A percentile compares a stretch with the other conserved stretches of the same genome.
These are phyloP conservation scores for Amaranthus palmeri DNA, from an alignment of 148 eudicot species.

Conservation along the genomic window DNA sequence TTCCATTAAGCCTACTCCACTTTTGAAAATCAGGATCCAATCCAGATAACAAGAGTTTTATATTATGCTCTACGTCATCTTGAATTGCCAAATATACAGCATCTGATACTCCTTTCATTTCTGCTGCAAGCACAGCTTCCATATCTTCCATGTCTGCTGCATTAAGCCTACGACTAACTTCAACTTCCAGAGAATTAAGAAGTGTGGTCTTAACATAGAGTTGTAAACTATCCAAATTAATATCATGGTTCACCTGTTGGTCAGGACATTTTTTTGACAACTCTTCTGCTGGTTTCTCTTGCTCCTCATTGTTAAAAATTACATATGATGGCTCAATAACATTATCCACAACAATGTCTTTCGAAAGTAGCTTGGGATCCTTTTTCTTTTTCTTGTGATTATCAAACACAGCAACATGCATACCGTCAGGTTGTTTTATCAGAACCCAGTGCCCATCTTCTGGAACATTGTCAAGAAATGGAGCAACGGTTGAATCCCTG, in stretches of 20 bases:
- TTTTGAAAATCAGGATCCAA: slow-evolving; percentile 25
- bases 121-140: slow-evolving; percentile 44
- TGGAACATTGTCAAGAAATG: slow-evolving; percentile 65
- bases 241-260: slow-evolving; percentile 18
- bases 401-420: slow-evolving; percentile 20
- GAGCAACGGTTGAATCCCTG: slow-evolving; percentile 39
- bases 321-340: slow-evolving; percentile 74
- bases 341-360: slow-evolving; percentile 24
- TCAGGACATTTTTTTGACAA: slow-evolving; percentile 17
- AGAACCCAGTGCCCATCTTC: slow-evolving; percentile 76
- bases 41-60: slow-evolving; percentile 25
- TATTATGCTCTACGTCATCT: slow-evolving; percentile 26
- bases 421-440: slow-evolving; percentile 40
- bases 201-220: slow-evolving; percentile 39
- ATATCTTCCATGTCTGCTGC: slow-evolving; percentile 46
- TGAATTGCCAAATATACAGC: slow-evolving; percentile 50
- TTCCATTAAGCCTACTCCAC: slow-evolving; percentile 39
- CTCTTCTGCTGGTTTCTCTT: slow-evolving; percentile 34
- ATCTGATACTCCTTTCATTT: slow-evolving; percentile 59
- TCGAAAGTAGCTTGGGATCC: slow-evolving; percentile 15
- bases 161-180: slow-evolving; percentile 66
- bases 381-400: slow-evolving; percentile 18
- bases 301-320: slow-evolving; percentile 51
- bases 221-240: slow-evolving; percentile 26
- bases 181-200: slow-evolving; percentile 54